These are phyloP conservation scores for Tylopilus vinaceipallidus DNA, from an alignment of 768 basidiomycete species.

Conservation along the genomic window DNA sequence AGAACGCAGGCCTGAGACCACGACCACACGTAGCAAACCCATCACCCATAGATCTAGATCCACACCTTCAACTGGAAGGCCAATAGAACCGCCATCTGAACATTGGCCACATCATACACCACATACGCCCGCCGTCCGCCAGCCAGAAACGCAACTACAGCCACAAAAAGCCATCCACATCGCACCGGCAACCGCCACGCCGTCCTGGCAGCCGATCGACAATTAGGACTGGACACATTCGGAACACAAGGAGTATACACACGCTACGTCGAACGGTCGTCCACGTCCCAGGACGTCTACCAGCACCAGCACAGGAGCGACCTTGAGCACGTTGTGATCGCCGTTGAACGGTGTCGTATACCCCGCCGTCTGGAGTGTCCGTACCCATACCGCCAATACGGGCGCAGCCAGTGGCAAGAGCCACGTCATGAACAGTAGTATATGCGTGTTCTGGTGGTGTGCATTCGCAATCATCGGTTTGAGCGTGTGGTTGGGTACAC, in stretches of 20 bases:
- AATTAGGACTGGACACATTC: too few species aligned
- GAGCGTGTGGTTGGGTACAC: not conserved
- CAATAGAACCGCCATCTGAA: conserved; percentile 23
- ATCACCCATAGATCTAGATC: too few species aligned
- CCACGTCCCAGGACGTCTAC: conserved; percentile 61
- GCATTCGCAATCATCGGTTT: conserved; percentile 24
- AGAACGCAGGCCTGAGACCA: too few species aligned
- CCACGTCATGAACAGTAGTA: conserved; percentile 77
- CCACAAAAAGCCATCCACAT: conserved; percentile 54
- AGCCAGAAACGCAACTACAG: conserved; percentile 54
- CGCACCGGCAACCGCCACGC: conserved; percentile 31
- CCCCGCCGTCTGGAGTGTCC: conserved; percentile 79
- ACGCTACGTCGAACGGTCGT: conserved; percentile 41
- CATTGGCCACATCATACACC: conserved; percentile 61
- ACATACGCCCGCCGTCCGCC: conserved; percentile 67
- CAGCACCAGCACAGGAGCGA: conserved; percentile 61
- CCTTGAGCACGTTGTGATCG: conserved; percentile 70
- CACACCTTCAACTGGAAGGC: conserved; percentile 4
- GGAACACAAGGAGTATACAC: conserved; percentile 24
- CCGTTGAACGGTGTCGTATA: conserved; percentile 77
- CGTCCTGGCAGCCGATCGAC: conserved; percentile 6
- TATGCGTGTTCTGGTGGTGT: conserved; percentile 52
- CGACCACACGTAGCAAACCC: too few species aligned
- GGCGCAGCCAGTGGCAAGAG: conserved; percentile 76
- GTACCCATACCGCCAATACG: conserved; percentile 84